Evolutionary conservation across 805 yeast genomes (phyloP), one percentile per base, ranked within the genome.

Genomic region (Kluyveromyces aestuarii): DNA sequence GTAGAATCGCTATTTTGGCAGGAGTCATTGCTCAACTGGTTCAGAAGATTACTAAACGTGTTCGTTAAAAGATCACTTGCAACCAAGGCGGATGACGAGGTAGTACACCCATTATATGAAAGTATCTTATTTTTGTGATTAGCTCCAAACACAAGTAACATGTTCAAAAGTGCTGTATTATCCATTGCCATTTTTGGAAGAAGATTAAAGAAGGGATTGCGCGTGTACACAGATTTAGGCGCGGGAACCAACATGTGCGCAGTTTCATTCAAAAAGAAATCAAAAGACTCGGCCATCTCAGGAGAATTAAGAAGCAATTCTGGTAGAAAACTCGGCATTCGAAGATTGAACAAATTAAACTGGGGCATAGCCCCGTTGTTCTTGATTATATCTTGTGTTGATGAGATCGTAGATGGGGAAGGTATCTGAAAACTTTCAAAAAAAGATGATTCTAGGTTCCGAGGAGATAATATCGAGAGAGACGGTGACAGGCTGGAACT

Each of bases 181-280:
- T 73, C 70, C 73, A 81, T 68, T 1, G 91, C 88, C 74, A 85
- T 72, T 54, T 75, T 76, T 0, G 93, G 90, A 13, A 86, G 62
- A 7, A 84, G 66, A 14, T 72, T 73, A 50, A 75, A 73, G 65
- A 84, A 84, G 0, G 93, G 93, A 55, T 82, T 81, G 14, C 76
- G 79, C 18, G 64, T 68, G 56, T 81, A 81, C 1, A 74, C 57
- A 8, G 69, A 60, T 2, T 75, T 69, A 9, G 87, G 87, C 0
- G 85, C 81, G 0, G 90, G 89, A 6, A 82, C 86, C 17, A 84
- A 69, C 25, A 74, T 68, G 37, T 72, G 72, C 1, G 90, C 77
- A 0, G 87, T 83, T 13, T 77, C 76, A 45, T 79, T 71, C 8
- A 79, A 64, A 71, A 77, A 86, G 52, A 81, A 81, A 52, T 80